Evolutionary conservation across 768 basidiomycete genomes (phyloP), one percentile per base, ranked within the genome.

Genomic region (Pleurotus platypus): DNA sequence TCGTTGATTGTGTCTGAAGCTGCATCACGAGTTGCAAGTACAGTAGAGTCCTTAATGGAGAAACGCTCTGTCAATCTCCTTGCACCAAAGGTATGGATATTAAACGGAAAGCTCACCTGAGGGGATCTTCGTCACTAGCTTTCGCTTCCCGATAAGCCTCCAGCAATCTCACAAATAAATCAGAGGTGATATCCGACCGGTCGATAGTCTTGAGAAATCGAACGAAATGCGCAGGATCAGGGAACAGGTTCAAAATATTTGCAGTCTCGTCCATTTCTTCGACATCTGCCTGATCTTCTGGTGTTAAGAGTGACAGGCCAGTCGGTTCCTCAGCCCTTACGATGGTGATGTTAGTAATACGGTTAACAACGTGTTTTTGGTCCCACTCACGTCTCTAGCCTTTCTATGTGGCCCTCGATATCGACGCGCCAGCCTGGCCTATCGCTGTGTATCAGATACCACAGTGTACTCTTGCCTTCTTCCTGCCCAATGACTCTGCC

Each of bases 21-120:
- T 89, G 84, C 59, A 94, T 76, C 35, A 92, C 83, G 37, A 96
- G 75, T 65, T 95, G 92, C 20, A 96, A 78, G 61, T 85, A 84
- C 4, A 90, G 75, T 35, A 98, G 64, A 0, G 84, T 81, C 59
- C 90, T 91, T 56, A 55, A 26, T 38, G 26, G 30, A 9, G 38
- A 18, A n/a, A 35, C 39, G 20, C 24, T 1, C 7, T 39, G 1
- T 26, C 18, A 40, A 49, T 7, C 11, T 11, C 35, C 49, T 26
- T 5, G 24, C 24, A 26, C 0, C 18, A 27, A 42, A 37, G 49
- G 5, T 13, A 13, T 22, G 20, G 8, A 37, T 4, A 11, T 12
- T 2, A n/a, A 6, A 46, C 11, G 6, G 5, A 35, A 35, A 26
- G 61, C 72, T 55, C 47, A 87, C 87, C 75, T 75, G 40, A 84